Conservation (phyloP, 306 rosid genomes). For the Myrica gale region DNA sequence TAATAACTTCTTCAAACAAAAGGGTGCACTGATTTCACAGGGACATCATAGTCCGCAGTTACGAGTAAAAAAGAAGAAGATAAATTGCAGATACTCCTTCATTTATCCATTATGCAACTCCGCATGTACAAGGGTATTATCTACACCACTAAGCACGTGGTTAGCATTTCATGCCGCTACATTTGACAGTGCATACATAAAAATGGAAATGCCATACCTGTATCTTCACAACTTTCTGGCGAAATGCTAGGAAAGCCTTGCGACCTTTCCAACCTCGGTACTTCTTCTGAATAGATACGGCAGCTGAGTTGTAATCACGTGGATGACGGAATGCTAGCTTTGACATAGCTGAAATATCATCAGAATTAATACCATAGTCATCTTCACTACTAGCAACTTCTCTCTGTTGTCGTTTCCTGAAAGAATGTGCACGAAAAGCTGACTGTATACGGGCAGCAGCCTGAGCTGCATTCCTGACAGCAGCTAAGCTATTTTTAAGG, state of each 20-base stretch:
- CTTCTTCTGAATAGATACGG: slow-evolving; percentile 88
- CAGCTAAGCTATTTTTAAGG: slow-evolving; percentile 59
- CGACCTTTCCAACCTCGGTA: slow-evolving; percentile 92
- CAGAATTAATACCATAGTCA: slow-evolving; percentile 45
- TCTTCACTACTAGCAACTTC: slow-evolving; percentile 44
- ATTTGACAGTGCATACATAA: not conserved
- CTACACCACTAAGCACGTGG: not conserved
- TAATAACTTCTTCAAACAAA: not conserved
- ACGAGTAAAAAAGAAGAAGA: not conserved
- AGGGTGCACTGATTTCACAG: not conserved
- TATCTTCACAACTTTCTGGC: slow-evolving; percentile 81
- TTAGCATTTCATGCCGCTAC: not conserved
- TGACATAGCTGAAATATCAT: slow-evolving; percentile 54
- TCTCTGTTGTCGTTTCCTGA: slow-evolving; percentile 49
- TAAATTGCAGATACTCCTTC: not conserved
- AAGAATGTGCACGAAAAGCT: slow-evolving; percentile 90
- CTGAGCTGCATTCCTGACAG: slow-evolving; percentile 81
- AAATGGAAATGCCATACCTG: slow-evolving; percentile 54
- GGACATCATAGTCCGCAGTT: not conserved
- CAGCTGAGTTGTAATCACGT: slow-evolving; percentile 68
- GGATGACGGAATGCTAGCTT: slow-evolving; percentile 56
- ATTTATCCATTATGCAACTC: not conserved
- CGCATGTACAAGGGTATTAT: not conserved
- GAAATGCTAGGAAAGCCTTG: slow-evolving; percentile 66
- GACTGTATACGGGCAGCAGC: slow-evolving; percentile 94